Base-by-base conservation (phyloP, 169 alveolate species). In the Cystoisospora suis region DNA sequence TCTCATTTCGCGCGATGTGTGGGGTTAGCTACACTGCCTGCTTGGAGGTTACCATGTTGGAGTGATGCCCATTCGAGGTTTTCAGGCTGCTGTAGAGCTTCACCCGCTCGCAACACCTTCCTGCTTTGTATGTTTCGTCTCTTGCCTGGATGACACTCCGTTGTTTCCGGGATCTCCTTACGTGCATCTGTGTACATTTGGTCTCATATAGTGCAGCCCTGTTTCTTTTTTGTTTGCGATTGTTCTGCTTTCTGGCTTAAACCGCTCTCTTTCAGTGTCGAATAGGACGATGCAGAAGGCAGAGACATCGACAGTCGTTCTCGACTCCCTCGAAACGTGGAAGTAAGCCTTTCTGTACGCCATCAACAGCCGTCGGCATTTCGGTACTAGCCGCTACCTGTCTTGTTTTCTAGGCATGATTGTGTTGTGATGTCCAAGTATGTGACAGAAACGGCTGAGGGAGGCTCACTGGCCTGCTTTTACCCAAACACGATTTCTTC, bases 231-330 rank as follows among this genome's bases (percentile, higher is more conserved):
- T 53, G 65, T 23, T 53, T 12, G 29, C 23, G 65, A 12, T 53
- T 12, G 29, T 15, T 53, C 65, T 53, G 65, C 65, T 53, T 12
- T 53, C 29, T 23, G 12, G 65, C 65, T 53, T 12, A 12, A 15
- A 23, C 65, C 12, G 12, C 29, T 53, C 6, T 58, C 29, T 58
- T 58, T 27, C 83, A 72, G 83, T 72, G 2, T 72, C 83, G 53
- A 72, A 72, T 38, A 34, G 83, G 27, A 72, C 83, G 47, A 72
- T 72, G 83, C 83, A 72, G 53, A 23, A 56, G 20, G 83, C 83
- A 38, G 83, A 72, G 32, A 9, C 56, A 29, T 4, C 83, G 12
- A 9, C 83, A n/a, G 83, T 40, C 12, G 83, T 72, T 3, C 83
- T 40, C 34, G 83, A 72, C 56, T 23, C 42, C 29, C 83, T 34